Evolutionary conservation across 768 basidiomycete species (phyloP).

Genomic region (Ramaria sp.): DNA sequence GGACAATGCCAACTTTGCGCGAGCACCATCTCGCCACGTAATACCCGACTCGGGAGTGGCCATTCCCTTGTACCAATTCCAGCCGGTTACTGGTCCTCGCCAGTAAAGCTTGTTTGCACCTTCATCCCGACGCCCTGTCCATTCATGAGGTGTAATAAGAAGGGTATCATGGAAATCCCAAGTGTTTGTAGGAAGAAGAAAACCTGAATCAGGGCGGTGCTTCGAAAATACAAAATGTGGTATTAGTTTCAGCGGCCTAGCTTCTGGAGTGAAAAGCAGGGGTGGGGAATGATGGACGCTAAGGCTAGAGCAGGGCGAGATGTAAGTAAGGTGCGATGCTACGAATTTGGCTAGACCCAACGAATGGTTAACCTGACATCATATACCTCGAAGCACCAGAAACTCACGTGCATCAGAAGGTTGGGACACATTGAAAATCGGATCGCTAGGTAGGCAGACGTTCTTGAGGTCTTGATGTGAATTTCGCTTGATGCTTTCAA

Average conservation of each 20-base stretch:
- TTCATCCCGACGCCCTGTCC: conserved; percentile 48
- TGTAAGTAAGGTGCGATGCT: neutral
- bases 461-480: conserved; percentile 3
- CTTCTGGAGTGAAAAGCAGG: neutral
- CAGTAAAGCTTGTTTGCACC: conserved; percentile 44
- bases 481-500: conserved; percentile 9
- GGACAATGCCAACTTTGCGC: conserved; percentile 1
- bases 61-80: conserved; percentile 28
- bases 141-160: conserved; percentile 28
- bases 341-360: neutral
- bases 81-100: conserved; percentile 69
- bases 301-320: neutral
- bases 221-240: conserved; percentile 12
- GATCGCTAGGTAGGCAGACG: conserved; percentile 7
- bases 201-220: conserved; percentile 5
- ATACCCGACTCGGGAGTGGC: conserved; percentile 28
- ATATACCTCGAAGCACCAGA: neutral
- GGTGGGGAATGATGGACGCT: neutral
- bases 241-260: neutral
- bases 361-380: neutral
- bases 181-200: conserved; percentile 1
- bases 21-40: conserved; percentile 5
- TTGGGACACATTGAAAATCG: conserved; percentile 1
- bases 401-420: neutral
- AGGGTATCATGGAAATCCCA: neutral